Percentiles rank a stretch among this genome's conserved stretches.
phyloP scores from a whole-genome alignment of 129 eudicot species.

The Saposhnikovia divaricata region DNA sequence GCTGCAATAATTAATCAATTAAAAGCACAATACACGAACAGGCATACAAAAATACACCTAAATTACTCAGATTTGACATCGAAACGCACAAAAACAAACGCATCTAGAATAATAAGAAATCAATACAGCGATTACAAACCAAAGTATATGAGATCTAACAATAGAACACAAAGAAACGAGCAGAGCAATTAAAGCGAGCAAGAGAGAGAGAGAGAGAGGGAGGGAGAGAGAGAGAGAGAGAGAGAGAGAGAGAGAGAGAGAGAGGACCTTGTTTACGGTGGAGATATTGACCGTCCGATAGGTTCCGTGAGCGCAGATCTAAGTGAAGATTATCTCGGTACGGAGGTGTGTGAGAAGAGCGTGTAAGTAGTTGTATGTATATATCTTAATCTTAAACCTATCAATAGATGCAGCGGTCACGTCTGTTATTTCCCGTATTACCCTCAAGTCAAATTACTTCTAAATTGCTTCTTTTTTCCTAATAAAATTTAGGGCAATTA shows the following conservation, averaged over 20 bases:
- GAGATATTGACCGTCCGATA: neutral
- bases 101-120: neutral
- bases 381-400: too few relatives aligned
- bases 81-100: neutral
- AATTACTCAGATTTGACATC: neutral
- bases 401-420: neutral
- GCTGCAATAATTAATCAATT: too few relatives aligned
- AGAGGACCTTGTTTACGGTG: neutral
- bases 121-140: neutral
- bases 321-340: neutral
- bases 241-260: neutral
- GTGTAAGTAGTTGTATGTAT: neutral
- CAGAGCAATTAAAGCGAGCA: neutral
- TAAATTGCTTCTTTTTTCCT: too few relatives aligned
- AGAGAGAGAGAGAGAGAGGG: too few relatives aligned
- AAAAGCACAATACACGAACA: neutral
- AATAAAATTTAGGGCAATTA: too few relatives aligned
- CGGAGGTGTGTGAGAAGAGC: neutral
- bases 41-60: neutral
- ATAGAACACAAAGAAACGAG: neutral
- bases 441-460: too few relatives aligned
- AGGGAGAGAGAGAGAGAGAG: neutral
- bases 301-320: neutral
- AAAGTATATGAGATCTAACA: neutral
- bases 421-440: neutral